These are phyloP conservation scores for Cordyceps cateniannulata DNA, from an alignment of 2,329 filamentous ascomycete species.

Conservation along the genomic window DNA sequence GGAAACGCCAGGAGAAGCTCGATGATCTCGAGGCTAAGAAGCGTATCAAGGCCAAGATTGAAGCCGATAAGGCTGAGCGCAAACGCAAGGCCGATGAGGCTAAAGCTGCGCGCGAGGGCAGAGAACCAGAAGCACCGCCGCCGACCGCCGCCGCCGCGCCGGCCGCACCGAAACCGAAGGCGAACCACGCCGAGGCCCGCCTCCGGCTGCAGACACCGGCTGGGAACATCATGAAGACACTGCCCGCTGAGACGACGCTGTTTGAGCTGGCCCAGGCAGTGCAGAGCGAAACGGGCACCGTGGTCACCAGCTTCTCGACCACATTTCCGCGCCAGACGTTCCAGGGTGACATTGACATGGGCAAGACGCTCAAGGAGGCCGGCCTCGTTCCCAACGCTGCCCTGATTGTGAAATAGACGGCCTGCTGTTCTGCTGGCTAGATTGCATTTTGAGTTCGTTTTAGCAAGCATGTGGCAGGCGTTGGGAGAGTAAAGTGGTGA, in stretches of 20 bases:
- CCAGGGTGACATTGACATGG: conserved; percentile 63
- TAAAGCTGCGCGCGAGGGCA: conserved; percentile 81
- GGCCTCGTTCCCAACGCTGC: conserved; percentile 88
- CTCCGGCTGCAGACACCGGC: conserved; percentile 68
- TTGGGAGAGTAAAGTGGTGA: neutral
- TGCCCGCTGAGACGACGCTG: conserved; percentile 82
- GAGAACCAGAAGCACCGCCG: conserved; percentile 37
- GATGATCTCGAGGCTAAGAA: conserved; percentile 82
- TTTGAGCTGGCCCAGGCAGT: conserved; percentile 84
- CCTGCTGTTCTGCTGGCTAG: neutral
- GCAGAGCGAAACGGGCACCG: conserved; percentile 60
- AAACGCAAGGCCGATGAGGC: conserved; percentile 77
- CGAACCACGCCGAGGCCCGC: conserved; percentile 72
- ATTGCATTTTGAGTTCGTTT: neutral
- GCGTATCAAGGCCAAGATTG: conserved; percentile 87
- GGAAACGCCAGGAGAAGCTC: conserved; percentile 81
- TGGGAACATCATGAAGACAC: conserved; percentile 79
- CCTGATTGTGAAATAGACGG: conserved; percentile 59
- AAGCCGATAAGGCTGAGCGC: conserved; percentile 86
- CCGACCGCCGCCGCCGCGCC: conserved; percentile 37
- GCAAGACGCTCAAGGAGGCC: conserved; percentile 86
- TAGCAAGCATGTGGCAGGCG: conserved; percentile 1
- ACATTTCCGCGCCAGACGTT: conserved; percentile 86
- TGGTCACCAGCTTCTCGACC: conserved; percentile 71
- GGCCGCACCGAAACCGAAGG: conserved; percentile 52